Evolutionary conservation across 2,329 filamentous ascomycete species (phyloP), one percentile per base, ranked within the genome.

Genomic region (Clathrospora elynae): DNA sequence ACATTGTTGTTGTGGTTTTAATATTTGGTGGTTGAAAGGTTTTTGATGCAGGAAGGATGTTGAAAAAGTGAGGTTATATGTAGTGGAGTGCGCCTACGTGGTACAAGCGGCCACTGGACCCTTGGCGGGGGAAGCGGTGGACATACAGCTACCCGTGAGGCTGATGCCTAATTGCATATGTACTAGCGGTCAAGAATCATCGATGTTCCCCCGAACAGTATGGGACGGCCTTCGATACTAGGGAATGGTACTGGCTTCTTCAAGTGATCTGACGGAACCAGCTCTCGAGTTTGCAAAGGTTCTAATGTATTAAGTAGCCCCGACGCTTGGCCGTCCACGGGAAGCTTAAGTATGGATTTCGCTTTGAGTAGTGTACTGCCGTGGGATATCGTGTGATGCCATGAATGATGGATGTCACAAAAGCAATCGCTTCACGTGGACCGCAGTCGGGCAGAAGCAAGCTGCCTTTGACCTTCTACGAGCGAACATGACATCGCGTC

Each of bases 11-110:
- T 28, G 9, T 11, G 3, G 1, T 20, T 3, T n/a, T 2, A 11
- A 30, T 17, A 25, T 6, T 34, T 10, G 5, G 16, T 22, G 13
- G 19, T 36, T 19, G 35, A 18, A 18, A 22, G 28, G 19, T 36
- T 9, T 6, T 11, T 6, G 16, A 43, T 53, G 49, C 37, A 50
- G 40, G 36, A 36, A 41, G 16, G 14, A 38, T 42, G 29, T 13
- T 42, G 19, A 11, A 22, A n/a, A 13, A 35, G 46, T 53, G 42
- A 47, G 45, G 30, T 3, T 19, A 9, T 9, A 49, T 47, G 48
- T 24, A 9, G 42, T 23, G 33, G 31, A 33, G 33, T 42, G 35
- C n/a, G 6, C 16, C n/a, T 28, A 13, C 18, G 10, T 32, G 22
- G n/a, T 24, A 19, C 17, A 17, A 7, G 28, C 12, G 3, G 24